These are phyloP conservation scores for Mallotus nudiflorus DNA, from an alignment of 345 rosid species.

Conservation along the genomic window DNA sequence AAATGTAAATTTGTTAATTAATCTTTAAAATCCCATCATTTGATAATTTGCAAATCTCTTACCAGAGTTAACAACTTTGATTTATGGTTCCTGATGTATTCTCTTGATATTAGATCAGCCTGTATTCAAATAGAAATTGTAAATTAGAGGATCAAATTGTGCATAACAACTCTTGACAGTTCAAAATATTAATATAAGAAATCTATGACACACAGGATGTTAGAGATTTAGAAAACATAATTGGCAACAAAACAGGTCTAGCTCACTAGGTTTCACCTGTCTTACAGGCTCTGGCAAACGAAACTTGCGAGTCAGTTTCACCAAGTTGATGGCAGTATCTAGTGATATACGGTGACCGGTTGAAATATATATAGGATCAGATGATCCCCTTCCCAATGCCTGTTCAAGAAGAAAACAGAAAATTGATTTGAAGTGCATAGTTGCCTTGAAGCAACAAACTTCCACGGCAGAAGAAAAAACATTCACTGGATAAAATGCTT, in stretches of 20 bases:
- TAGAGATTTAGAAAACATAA: too few relatives aligned
- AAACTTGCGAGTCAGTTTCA: slow-evolving; percentile 63
- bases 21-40: too few relatives aligned
- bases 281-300: slow-evolving; percentile 87
- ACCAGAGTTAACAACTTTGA: background rate
- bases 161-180: too few relatives aligned
- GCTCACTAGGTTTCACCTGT: slow-evolving; percentile 55
- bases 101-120: slow-evolving; percentile 84
- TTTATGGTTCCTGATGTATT: slow-evolving; percentile 42
- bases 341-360: slow-evolving; percentile 82
- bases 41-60: too few relatives aligned
- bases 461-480: background rate
- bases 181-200: background rate
- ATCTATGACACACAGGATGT: background rate
- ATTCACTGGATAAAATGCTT: too few relatives aligned
- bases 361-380: slow-evolving; percentile 73
- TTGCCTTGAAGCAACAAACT: background rate
- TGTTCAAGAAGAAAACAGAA: slow-evolving; percentile 20
- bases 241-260: background rate
- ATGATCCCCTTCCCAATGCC: slow-evolving; percentile 60
- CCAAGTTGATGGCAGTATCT: slow-evolving; percentile 56
- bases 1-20: too few relatives aligned
- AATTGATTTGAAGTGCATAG: background rate
- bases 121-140: too few relatives aligned
- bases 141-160: too few relatives aligned